phyloP scores from a whole-genome alignment of 2,329 filamentous ascomycete species.

The Monilinia fructicola region DNA sequence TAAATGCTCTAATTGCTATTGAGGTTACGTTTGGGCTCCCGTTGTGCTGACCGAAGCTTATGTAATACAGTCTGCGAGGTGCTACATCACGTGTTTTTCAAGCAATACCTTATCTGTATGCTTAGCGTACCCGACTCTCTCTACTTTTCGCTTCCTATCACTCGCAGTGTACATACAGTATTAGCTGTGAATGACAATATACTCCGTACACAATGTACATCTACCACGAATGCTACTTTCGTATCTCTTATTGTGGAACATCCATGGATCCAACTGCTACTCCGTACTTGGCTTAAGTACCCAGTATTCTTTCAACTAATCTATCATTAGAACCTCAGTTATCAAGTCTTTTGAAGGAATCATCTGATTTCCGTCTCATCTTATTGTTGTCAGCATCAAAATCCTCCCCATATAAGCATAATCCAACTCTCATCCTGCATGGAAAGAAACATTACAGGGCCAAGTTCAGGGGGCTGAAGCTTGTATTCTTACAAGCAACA shows the following conservation, averaged over 20 bases:
- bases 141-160: background rate
- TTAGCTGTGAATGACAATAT: no score
- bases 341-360: background rate
- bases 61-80: background rate
- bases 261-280: no score
- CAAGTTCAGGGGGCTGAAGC: background rate
- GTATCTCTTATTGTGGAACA: no score
- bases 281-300: no score
- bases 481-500: conserved; percentile 4
- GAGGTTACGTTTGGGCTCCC: background rate
- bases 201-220: no score
- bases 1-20: conserved; percentile 8
- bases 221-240: no score
- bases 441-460: background rate
- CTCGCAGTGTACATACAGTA: no score
- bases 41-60: conserved; percentile 8
- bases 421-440: background rate
- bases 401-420: conserved; percentile 8
- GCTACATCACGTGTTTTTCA: no score
- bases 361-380: conserved; percentile 4
- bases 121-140: background rate
- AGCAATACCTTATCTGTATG: no score
- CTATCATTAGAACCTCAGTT: background rate
- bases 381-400: conserved; percentile 1
- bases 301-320: background rate